Evolutionary conservation across 2,329 filamentous ascomycete genomes (phyloP), one percentile per base, ranked within the genome.

Genomic region (Alternaria arbusti): DNA sequence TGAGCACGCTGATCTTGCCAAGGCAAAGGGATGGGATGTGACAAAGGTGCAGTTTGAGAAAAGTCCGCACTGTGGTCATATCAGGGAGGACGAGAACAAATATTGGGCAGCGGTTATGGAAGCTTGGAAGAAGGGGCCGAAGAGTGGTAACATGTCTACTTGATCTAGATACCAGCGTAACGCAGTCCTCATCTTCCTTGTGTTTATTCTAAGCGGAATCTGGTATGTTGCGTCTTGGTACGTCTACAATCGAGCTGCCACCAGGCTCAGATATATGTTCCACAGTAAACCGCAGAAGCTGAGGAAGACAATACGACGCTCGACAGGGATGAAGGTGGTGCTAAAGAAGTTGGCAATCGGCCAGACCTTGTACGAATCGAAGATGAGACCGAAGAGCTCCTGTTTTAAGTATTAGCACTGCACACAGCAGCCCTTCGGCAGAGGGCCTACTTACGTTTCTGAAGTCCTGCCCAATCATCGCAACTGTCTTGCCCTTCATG

Each of bases 241-340:
- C 30, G 22, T 62, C 46, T 73, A 79, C 32, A 79, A 57, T n/a
- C 74, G 67, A 20, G 73, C 70, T 13, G 78, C 85, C 61, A 89
- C 81, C 67, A 94, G 81, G 69, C 90, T 93, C 78, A 94, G 83
- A 77, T 92, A 94, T 40, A 94, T 84, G 2, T 90, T 90, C 92
- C 92, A 95, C 11, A 84, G 84, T 43, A 94, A 83, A 8, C 92
- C 91, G 36, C 90, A 91, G 65, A 90, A 79, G 69, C 88, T 88
- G n/a, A 89, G 90, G 64, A 94, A 86, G 56, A 94, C 82, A 68
- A 91, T 91, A 26, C 92, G 85, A 26, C 84, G 84, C 77, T 93
- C 87, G 12, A 93, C 87, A 12, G 89, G 91, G 70, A 90, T 86
- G 54, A 93, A 82, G 0, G 88, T 87, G 70, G 91, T 94, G 82